phyloP scores from a whole-genome alignment of 192 early-diverging fungal genomes.

The Backusella westeae region DNA sequence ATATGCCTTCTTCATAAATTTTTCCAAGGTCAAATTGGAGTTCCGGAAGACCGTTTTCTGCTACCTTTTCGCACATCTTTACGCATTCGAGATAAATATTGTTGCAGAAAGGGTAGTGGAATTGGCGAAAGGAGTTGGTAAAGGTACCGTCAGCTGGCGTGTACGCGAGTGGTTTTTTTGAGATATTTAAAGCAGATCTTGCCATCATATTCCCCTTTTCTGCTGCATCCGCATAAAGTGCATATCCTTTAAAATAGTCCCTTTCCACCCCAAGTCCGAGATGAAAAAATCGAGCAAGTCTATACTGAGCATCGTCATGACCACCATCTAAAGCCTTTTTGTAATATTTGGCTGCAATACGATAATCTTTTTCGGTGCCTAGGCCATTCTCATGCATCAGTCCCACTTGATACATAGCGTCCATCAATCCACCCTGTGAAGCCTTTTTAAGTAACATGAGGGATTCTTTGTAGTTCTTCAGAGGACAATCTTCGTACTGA shows the following conservation, averaged over 20 bases:
- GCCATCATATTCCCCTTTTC: neutral
- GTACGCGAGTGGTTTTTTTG: neutral
- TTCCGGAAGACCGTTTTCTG: neutral
- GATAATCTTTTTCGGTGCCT: neutral
- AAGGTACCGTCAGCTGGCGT: neutral
- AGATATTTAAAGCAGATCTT: neutral
- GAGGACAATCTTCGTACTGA: neutral
- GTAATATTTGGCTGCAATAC: neutral
- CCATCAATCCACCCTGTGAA: neutral
- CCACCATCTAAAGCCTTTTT: neutral
- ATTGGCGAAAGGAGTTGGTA: neutral
- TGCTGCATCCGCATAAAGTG: neutral
- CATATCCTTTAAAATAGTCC: neutral
- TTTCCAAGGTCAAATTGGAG: neutral
- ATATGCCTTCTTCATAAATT: neutral
- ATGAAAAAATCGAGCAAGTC: neutral
- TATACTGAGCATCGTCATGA: neutral
- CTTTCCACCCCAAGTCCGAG: neutral
- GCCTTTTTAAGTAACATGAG: neutral
- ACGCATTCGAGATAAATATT: neutral
- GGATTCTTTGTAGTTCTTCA: neutral
- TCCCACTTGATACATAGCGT: neutral
- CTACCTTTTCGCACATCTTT: neutral
- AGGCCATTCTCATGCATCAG: neutral
- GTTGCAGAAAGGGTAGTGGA: neutral